Evolutionary conservation across 345 rosid species (phyloP).

Genomic region (Brassica carinata): DNA sequence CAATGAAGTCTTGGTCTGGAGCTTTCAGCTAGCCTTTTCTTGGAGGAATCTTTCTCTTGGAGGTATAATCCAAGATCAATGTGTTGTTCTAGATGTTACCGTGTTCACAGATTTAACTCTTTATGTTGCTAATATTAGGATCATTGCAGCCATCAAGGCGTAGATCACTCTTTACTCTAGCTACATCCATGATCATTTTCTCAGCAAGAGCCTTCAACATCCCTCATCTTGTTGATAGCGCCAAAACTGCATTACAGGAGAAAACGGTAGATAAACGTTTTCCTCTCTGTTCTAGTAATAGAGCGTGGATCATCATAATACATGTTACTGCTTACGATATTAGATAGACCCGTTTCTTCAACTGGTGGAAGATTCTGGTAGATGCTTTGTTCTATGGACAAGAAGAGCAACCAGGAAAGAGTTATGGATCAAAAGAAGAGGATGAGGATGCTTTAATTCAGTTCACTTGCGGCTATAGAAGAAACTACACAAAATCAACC

Average conservation of each 20-base stretch:
- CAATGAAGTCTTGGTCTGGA: constrained; percentile 59
- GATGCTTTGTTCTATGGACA: constrained; percentile 47
- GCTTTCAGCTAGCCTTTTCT: constrained; percentile 72
- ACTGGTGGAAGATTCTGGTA: constrained; percentile 54
- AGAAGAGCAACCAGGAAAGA: constrained; percentile 27
- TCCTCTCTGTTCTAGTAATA: background rate
- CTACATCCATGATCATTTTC: constrained; percentile 65
- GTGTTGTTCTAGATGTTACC: no score
- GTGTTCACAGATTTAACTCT: background rate
- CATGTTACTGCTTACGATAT: constrained; percentile 3
- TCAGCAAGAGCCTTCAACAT: constrained; percentile 64
- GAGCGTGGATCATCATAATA: background rate
- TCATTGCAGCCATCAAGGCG: constrained; percentile 65
- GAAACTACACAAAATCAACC: constrained; percentile 52
- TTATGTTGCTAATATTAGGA: constrained; percentile 47
- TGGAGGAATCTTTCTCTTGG: constrained; percentile 54
- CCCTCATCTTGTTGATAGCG: constrained; percentile 52
- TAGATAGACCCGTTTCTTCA: constrained; percentile 67
- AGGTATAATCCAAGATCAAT: constrained; percentile 34
- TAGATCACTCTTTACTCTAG: constrained; percentile 58
- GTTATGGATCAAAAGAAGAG: constrained; percentile 66
- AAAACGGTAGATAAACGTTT: constrained; percentile 45
- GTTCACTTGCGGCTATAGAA: constrained; percentile 52
- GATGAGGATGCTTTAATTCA: constrained; percentile 49
- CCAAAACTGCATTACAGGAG: constrained; percentile 55